A percentile compares a stretch with the other conserved stretches of the same genome.
Conservation (phyloP, 345 rosid species). For the Hirschfeldia incana region DNA sequence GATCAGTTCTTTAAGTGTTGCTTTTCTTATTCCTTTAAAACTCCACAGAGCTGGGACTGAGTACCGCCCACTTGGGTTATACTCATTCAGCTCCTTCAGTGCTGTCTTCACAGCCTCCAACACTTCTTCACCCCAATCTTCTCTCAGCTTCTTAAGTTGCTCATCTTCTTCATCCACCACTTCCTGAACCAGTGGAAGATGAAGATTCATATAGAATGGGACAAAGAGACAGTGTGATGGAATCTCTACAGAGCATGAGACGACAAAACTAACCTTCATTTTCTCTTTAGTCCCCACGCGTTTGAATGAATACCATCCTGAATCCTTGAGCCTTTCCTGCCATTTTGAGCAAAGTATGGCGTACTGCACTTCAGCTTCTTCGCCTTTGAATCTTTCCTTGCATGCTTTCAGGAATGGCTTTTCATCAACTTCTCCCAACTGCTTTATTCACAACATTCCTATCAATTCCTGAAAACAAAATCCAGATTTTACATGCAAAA, state of each 20-base stretch:
- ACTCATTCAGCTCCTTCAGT: conserved; percentile 69
- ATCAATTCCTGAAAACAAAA: conserved; percentile 49
- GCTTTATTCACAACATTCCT: conserved; percentile 55
- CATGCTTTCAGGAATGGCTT: conserved; percentile 60
- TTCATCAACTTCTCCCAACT: conserved; percentile 77
- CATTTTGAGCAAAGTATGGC: conserved; percentile 59
- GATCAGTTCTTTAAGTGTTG: conserved; percentile 80
- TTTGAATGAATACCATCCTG: conserved; percentile 73
- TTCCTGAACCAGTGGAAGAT: conserved; percentile 50
- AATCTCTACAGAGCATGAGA: not conserved
- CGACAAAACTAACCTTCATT: conserved; percentile 16
- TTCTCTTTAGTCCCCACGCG: conserved; percentile 41
- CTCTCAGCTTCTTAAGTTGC: conserved; percentile 50
- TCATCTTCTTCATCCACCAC: conserved; percentile 72
- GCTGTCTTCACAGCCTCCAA: conserved; percentile 57
- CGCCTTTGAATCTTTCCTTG: conserved; percentile 46
- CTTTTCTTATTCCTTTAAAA: conserved; percentile 63
- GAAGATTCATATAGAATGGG: not conserved
- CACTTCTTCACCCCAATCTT: conserved; percentile 67
- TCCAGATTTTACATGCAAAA: not conserved
- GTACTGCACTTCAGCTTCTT: conserved; percentile 57
- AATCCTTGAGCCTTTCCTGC: conserved; percentile 64
- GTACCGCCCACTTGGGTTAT: conserved; percentile 76
- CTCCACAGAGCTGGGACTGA: conserved; percentile 63
- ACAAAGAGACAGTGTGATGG: not conserved